Base-by-base conservation (phyloP, 768 basidiomycete species). In the Boletus reticuloceps region DNA sequence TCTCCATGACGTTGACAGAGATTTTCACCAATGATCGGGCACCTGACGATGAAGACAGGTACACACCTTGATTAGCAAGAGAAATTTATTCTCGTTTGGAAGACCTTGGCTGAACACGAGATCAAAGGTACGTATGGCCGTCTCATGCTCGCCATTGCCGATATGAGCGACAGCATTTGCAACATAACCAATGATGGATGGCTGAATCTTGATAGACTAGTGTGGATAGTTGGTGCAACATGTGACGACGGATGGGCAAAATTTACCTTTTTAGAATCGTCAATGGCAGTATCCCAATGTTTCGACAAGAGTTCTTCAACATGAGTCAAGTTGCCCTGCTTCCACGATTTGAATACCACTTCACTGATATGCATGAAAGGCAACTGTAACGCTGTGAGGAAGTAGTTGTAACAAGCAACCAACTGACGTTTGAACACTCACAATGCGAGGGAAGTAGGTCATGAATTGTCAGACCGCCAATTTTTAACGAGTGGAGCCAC, bases 11-110 rank as follows among this genome's bases (percentile, higher is more conserved):
- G 20, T 20, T 20, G 20, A 20, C 20, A 20, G 20, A 20, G 1
- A 2, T 3, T 20, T 20, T 20, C 20, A 20, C 20, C 20, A 3
- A 20, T 20, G 2, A 20, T 20, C 3, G 20, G 20, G 3, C 3
- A 20, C 20, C 20, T 20, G 4, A 8, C 13, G 32, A 34, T 3
- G 11, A 40, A 6, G 22, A 34, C 6, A 0, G 10, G 10, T 6
- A 13, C 25, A 22, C 32, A 54, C 59, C 49, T 54, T 60, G 20
- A 60, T 53, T 5, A 54, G 36, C 31, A 60, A 45, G 22, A 60
- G 45, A 47, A 40, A 31, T 6, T 19, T 44, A 9, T 19, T 54
- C 27, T 60, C 56, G 6, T 5, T 25, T 10, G 49, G 27, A 8
- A 32, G 22, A 47, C 44, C 31, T 4, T 54, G 39, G 4, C 31